Base-by-base conservation (phyloP, 2,329 filamentous ascomycete genomes). In the Exophiala xenobiotica region DNA sequence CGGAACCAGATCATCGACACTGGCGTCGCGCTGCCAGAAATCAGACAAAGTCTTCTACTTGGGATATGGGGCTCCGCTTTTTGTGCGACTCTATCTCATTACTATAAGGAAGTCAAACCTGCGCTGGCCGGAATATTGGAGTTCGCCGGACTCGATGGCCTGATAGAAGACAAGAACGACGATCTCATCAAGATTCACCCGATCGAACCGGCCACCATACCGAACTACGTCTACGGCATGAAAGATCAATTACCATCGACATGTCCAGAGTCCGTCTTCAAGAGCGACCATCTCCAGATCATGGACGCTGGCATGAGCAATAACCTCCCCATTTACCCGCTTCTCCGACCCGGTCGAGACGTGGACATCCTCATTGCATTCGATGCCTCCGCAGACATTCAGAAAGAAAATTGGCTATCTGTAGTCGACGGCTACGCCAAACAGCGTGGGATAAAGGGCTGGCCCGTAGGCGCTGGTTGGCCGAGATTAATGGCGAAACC, bases 231-330 rank as follows among this genome's bases (percentile, higher is more conserved):
- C 0, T 83, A 90, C 54, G 88, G 87, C 6, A 87, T 99, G 84
- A 79, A 87, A 61, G 84, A 81, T 9, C 78, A 81, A 54, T 76
- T 99, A 5, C 87, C 90, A 0, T 70, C 80, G 1, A 88, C 88
- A 0, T 87, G 86, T n/a, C 90, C 93, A 0, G 81, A 85, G 24
- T 90, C 82, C 51, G 81, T 96, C 31, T 84, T 88, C 62, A 75
- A 81, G 14, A 78, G 78, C 11, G 77, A 85, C 38, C 86, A 95
- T 66, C 77, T 92, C 14, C 85, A 88, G 58, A 78, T 92, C 12
- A 97, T 96, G 91, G 93, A 99, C 68, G 91, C 93, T 1, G 93
- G 93, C 44, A 99, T 99, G 93, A 95, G 88, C 59, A 97, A 99
- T 67, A 99, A 99, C 65, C 77, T 99, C 6, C 93, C 93, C 1